Evolutionary conservation across 2,329 filamentous ascomycete genomes (phyloP).

Genomic region (Xylariales sp.): DNA sequence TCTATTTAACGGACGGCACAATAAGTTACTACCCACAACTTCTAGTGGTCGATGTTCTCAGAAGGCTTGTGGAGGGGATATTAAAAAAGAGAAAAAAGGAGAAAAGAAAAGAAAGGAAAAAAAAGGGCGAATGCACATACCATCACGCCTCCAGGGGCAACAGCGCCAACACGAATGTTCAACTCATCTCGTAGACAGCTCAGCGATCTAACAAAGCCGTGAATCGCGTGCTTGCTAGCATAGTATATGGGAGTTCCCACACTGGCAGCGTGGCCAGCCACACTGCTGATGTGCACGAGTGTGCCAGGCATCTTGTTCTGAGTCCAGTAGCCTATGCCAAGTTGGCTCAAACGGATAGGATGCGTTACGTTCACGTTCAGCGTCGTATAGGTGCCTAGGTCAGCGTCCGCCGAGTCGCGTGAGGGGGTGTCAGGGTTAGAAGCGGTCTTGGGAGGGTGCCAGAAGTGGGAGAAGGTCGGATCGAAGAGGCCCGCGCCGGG

Average conservation of each 20-base stretch:
- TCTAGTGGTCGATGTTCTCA: no score
- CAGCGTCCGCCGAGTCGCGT: constrained; percentile 19
- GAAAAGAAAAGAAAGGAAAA: not conserved
- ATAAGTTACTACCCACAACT: no score
- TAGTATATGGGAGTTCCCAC: constrained; percentile 4
- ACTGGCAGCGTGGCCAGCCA: constrained; percentile 2
- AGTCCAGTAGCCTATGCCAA: constrained; percentile 32
- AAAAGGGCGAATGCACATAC: not conserved
- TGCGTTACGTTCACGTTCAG: constrained; percentile 32
- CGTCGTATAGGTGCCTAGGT: constrained; percentile 27
- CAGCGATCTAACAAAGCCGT: constrained; percentile 1
- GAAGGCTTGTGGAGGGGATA: no score
- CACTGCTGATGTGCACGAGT: constrained; percentile 1
- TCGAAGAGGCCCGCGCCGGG: constrained; percentile 15
- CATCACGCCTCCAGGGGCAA: constrained; percentile 1
- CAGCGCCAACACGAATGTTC: not conserved
- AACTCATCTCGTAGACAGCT: constrained; percentile 1
- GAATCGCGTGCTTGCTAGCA: constrained; percentile 2
- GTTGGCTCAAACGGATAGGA: constrained; percentile 31
- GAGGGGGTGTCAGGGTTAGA: constrained; percentile 22
- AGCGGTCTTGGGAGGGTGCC: constrained; percentile 25
- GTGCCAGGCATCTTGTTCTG: not conserved
- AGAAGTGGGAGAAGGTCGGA: constrained; percentile 30
- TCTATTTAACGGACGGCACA: no score
- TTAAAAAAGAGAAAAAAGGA: no score